Evolutionary conservation across 2,329 filamentous ascomycete species (phyloP), one percentile per base, ranked within the genome.

Genomic region (Trichoderma citrinoviride): DNA sequence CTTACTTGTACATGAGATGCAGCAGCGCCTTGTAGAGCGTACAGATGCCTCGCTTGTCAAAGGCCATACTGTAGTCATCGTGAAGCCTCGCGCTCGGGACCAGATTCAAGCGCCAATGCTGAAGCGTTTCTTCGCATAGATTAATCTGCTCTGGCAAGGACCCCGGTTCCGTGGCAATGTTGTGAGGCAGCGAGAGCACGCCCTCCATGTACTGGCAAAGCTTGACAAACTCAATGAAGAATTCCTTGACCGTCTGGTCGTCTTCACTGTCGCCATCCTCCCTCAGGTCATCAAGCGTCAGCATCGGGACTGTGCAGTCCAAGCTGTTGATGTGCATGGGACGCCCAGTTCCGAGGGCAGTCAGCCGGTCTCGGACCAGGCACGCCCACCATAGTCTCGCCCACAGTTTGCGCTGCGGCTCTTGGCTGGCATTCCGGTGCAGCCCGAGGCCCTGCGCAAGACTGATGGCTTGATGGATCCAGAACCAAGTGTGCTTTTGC

Each of bases 401-500:
- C 68, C 68, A 70, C 3, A 68, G 67, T 27, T 55, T 65, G 41
- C 56, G 67, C 25, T 69, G 60, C 5, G 68, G 64, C 12, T 56
- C 61, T 23, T 55, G 53, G 1, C 57, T 52, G 2, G 64, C 52
- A 40, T 67, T 63, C 15, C 67, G 60, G 33, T 70, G 68, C 19
- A 70, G 61, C 0, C 68, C 68, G n/a, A 61, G 44, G 2, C 66
- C 67, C 50, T 70, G 68, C 3, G 67, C 67, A 8, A 70, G 49
- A 19, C 67, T 64, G 25, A 70, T 70, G 14, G 68, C 68, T 54
- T 70, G 68, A 25, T 69, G 63, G 7, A 67, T 56, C 68, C 68
- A 70, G 14, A 68, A 66, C 68, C 68, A 70, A n/a, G 68, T 70
- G 49, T 70, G 68, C 63, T 69, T 70, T 37, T 70, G 67, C 19